Evolutionary conservation across 345 rosid species (phyloP).

Genomic region (Aquilaria sinensis): DNA sequence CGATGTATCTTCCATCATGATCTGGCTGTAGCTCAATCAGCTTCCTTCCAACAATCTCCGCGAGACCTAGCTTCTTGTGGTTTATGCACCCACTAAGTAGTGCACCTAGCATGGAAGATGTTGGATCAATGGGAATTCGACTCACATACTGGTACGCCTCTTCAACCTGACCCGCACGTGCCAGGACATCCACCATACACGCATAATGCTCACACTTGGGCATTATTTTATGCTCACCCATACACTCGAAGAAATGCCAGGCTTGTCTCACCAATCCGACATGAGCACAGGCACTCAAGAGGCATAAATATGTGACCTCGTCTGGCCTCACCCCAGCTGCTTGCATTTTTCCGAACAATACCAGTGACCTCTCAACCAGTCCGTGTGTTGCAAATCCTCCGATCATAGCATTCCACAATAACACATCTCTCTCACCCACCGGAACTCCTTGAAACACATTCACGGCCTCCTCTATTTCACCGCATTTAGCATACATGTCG

Average conservation of each 20-base stretch:
- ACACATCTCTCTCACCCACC: slow-evolving; percentile 36
- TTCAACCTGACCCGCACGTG: slow-evolving; percentile 58
- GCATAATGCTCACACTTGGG: slow-evolving; percentile 81
- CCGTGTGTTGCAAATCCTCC: slow-evolving; percentile 90
- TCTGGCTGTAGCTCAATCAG: slow-evolving; percentile 68
- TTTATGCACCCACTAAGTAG: slow-evolving; percentile 66
- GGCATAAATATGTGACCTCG: slow-evolving; percentile 69
- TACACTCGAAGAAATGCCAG: slow-evolving; percentile 47
- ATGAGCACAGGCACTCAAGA: slow-evolving; percentile 77
- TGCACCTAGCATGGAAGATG: slow-evolving; percentile 74
- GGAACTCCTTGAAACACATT: slow-evolving; percentile 38
- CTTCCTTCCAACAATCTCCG: slow-evolving; percentile 61
- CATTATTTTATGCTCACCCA: slow-evolving; percentile 31
- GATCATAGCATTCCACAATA: slow-evolving; percentile 82
- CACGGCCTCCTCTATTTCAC: slow-evolving; percentile 68
- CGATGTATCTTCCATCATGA: slow-evolving; percentile 68
- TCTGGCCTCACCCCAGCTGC: slow-evolving; percentile 47
- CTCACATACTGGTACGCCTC: slow-evolving; percentile 54
- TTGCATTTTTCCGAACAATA: slow-evolving; percentile 54
- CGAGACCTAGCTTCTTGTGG: slow-evolving; percentile 57
- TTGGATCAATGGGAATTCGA: slow-evolving; percentile 51
- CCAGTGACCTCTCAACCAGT: slow-evolving; percentile 48
- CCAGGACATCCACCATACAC: slow-evolving; percentile 76
- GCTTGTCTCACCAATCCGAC: slow-evolving; percentile 75
- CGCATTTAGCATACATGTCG: slow-evolving; percentile 91